These are phyloP conservation scores for Cryomyces minteri DNA, from an alignment of 495 filamentous ascomycete genomes.

Conservation along the genomic window DNA sequence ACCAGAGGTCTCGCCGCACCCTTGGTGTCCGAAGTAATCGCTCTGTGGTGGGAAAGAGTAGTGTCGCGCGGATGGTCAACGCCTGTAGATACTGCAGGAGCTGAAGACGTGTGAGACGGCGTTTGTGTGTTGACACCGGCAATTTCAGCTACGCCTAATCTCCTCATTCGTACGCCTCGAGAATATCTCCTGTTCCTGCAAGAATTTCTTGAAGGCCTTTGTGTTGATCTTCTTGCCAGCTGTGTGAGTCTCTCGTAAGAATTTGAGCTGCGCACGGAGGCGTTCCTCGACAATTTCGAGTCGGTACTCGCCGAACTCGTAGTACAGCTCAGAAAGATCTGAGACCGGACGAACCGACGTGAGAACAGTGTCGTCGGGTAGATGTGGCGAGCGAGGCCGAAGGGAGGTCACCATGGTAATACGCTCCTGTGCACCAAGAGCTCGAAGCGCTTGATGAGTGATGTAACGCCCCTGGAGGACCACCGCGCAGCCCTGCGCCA, in stretches of 20 bases:
- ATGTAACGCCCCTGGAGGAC: slow-evolving; percentile 58
- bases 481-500: slow-evolving; percentile 40
- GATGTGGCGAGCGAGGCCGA: slow-evolving; percentile 35
- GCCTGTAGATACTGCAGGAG: no score
- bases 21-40: no score
- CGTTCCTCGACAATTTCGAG: slow-evolving; percentile 49
- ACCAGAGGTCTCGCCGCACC: no score
- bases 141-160: slow-evolving; percentile 11
- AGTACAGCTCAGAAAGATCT: slow-evolving; percentile 48
- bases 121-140: no score
- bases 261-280: slow-evolving; percentile 12
- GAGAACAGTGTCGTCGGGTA: slow-evolving; percentile 48
- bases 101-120: no score
- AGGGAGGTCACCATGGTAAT: slow-evolving; percentile 59
- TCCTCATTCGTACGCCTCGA: slow-evolving; percentile 21
- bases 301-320: slow-evolving; percentile 50
- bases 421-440: slow-evolving; percentile 43
- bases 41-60: no score
- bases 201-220: slow-evolving; percentile 21
- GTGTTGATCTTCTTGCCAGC: slow-evolving; percentile 21
- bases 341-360: slow-evolving; percentile 48
- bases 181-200: slow-evolving; percentile 25
- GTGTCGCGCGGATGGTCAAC: no score
- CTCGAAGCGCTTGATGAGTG: slow-evolving; percentile 46
- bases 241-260: slow-evolving; percentile 11